phyloP scores from a whole-genome alignment of 2,329 filamentous ascomycete genomes.

The Colletotrichum navitas region DNA sequence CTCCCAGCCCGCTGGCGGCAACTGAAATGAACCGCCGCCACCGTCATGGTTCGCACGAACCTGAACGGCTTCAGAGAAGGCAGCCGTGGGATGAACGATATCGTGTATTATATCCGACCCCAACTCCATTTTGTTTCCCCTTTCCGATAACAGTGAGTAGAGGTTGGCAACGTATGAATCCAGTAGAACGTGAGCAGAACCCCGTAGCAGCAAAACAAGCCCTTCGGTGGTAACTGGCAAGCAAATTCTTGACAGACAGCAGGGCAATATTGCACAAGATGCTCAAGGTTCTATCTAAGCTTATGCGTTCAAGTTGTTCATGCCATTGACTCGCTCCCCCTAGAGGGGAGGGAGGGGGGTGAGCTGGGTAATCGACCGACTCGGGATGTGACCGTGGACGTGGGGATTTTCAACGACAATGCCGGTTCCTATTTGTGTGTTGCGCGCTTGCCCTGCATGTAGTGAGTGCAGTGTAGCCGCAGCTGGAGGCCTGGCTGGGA shows the following conservation, averaged over 20 bases:
- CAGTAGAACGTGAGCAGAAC: not conserved
- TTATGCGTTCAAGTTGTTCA: not conserved
- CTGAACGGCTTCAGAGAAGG: constrained; percentile 50
- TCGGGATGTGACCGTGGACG: constrained; percentile 9
- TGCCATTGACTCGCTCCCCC: constrained; percentile 11
- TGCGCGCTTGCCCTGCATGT: constrained; percentile 32
- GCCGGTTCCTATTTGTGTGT: constrained; percentile 27
- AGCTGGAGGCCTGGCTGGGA: constrained; percentile 19
- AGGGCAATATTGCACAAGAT: constrained; percentile 18
- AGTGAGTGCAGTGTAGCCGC: not conserved
- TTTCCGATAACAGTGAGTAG: constrained; percentile 17
- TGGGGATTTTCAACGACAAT: constrained; percentile 29
- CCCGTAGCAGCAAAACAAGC: not conserved
- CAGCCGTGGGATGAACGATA: constrained; percentile 70
- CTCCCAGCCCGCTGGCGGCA: constrained; percentile 54
- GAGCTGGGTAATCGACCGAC: constrained; percentile 3
- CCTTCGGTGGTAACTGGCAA: constrained; percentile 2
- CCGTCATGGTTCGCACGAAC: not conserved
- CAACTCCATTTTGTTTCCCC: constrained; percentile 70
- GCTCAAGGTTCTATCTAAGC: not conserved
- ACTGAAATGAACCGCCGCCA: constrained; percentile 12
- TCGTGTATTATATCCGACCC: constrained; percentile 65
- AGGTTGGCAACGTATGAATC: constrained; percentile 32
- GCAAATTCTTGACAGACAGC: constrained; percentile 10
- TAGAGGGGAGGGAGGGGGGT: not conserved